Evolutionary conservation across 1,284 basidiomycete species (phyloP).

Genomic region (Sporisorium reilianum): DNA sequence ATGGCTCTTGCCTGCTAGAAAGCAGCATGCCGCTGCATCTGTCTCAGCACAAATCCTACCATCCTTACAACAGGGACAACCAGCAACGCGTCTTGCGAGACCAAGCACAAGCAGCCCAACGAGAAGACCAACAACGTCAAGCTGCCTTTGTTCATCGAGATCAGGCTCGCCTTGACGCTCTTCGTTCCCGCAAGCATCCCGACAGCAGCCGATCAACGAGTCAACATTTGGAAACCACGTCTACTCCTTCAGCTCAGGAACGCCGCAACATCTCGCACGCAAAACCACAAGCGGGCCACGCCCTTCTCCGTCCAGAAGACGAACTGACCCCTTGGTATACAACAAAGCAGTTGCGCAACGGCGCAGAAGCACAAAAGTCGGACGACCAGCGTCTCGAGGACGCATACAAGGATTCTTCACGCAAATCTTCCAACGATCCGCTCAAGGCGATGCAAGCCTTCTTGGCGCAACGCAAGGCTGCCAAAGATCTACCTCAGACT

Average conservation of each 20-base stretch:
- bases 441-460: slow-evolving; percentile 51
- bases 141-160: slow-evolving; percentile 18
- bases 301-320: slow-evolving; percentile 30
- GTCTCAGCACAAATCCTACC: slow-evolving; percentile 31
- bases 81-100: slow-evolving; percentile 8
- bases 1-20: neutral
- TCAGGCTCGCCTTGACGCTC: slow-evolving; percentile 19
- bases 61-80: slow-evolving; percentile 23
- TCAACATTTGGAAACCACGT: neutral
- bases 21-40: slow-evolving; percentile 38
- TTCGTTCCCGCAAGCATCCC: slow-evolving; percentile 6
- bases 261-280: neutral
- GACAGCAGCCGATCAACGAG: neutral
- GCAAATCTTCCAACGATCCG: slow-evolving; percentile 58
- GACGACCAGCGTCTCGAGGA: slow-evolving; percentile 54
- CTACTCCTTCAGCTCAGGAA: neutral
- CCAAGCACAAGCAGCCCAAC: slow-evolving; percentile 12
- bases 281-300: slow-evolving; percentile 11
- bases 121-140: slow-evolving; percentile 11
- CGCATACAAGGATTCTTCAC: slow-evolving; percentile 46
- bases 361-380: slow-evolving; percentile 46
- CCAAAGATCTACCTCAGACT: neutral
- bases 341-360: slow-evolving; percentile 40
- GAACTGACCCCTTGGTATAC: slow-evolving; percentile 64
- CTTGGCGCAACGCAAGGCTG: slow-evolving; percentile 40